A percentile compares a stretch with the other conserved stretches of the same genome.
These are phyloP conservation scores for Blastocystis sp. DNA, from an alignment of 352 stramenopile species.

Conservation along the genomic window DNA sequence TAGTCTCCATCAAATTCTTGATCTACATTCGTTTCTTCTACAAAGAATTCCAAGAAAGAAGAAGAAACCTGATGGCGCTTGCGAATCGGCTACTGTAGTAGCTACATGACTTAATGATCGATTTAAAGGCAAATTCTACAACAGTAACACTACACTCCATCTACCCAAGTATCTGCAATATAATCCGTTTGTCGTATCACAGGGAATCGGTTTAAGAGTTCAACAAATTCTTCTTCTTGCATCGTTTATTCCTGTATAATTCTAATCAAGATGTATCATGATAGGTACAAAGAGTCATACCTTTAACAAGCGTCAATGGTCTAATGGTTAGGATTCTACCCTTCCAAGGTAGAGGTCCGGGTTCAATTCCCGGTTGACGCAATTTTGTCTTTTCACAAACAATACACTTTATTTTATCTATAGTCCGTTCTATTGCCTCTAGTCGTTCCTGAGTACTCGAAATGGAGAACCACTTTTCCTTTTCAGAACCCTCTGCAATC, in stretches of 20 bases:
- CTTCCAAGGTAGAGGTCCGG: slow-evolving; percentile 53
- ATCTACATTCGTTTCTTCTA: too few relatives aligned
- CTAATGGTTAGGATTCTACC: slow-evolving; percentile 57
- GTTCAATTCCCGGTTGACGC: slow-evolving; percentile 54
- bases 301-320: slow-evolving; percentile 35
- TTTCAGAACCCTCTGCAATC: neutral
- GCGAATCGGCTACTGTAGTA: too few relatives aligned
- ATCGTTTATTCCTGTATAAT: neutral
- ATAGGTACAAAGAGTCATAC: neutral
- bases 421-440: neutral
- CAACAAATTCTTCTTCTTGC: neutral
- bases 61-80: too few relatives aligned
- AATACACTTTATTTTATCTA: neutral
- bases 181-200: neutral
- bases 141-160: too few relatives aligned
- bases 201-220: neutral
- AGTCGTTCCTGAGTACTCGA: slow-evolving; percentile 19
- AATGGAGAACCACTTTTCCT: slow-evolving; percentile 14
- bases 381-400: slow-evolving; percentile 21
- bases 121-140: too few relatives aligned
- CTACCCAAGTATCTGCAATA: neutral
- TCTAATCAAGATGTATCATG: neutral
- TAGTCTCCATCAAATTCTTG: too few relatives aligned
- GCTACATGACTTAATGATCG: too few relatives aligned
- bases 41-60: too few relatives aligned